These are phyloP conservation scores for Pseudonectria foliicola DNA, from an alignment of 2,329 filamentous ascomycete genomes.

Conservation along the genomic window DNA sequence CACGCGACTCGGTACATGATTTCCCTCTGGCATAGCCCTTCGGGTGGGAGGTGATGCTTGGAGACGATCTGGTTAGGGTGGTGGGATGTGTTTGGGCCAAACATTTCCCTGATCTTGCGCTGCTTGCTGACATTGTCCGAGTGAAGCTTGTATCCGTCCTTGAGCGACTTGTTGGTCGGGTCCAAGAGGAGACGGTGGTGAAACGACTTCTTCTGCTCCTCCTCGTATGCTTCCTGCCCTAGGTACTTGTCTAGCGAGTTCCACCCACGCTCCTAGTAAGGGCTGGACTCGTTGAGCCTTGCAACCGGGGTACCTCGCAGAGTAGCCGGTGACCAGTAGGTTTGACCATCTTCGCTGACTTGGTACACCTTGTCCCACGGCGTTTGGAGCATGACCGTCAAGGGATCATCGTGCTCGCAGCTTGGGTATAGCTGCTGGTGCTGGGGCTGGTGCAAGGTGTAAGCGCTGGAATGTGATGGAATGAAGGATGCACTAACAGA, in stretches of 20 bases:
- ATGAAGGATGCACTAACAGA: too few relatives aligned
- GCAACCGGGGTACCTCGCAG: slow-evolving; percentile 21
- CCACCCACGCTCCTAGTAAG: slow-evolving; percentile 28
- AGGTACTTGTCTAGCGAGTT: slow-evolving; percentile 23
- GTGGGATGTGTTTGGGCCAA: slow-evolving; percentile 20
- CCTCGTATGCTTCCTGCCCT: slow-evolving; percentile 16
- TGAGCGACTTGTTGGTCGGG: slow-evolving; percentile 6
- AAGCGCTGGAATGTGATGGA: too few relatives aligned
- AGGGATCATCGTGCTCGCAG: neutral
- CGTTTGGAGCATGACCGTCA: slow-evolving; percentile 9
- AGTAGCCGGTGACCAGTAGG: slow-evolving; percentile 17
- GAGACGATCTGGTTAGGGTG: slow-evolving; percentile 32
- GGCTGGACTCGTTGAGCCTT: slow-evolving; percentile 20
- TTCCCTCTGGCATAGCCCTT: slow-evolving; percentile 28
- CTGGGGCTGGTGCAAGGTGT: too few relatives aligned
- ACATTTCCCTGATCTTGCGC: slow-evolving; percentile 28
- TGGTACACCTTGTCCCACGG: slow-evolving; percentile 12
- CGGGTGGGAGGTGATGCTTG: slow-evolving; percentile 23
- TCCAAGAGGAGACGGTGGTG: neutral
- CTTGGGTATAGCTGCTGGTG: too few relatives aligned
- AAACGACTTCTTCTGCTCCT: slow-evolving; percentile 11
- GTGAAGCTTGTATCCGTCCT: slow-evolving; percentile 15
- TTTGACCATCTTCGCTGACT: slow-evolving; percentile 14
- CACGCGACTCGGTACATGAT: slow-evolving; percentile 29
- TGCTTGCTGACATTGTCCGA: slow-evolving; percentile 27